Evolutionary conservation across 202 grass and related monocot species (phyloP), one percentile per base, ranked within the genome.

Genomic region (Carex sylvatica): DNA sequence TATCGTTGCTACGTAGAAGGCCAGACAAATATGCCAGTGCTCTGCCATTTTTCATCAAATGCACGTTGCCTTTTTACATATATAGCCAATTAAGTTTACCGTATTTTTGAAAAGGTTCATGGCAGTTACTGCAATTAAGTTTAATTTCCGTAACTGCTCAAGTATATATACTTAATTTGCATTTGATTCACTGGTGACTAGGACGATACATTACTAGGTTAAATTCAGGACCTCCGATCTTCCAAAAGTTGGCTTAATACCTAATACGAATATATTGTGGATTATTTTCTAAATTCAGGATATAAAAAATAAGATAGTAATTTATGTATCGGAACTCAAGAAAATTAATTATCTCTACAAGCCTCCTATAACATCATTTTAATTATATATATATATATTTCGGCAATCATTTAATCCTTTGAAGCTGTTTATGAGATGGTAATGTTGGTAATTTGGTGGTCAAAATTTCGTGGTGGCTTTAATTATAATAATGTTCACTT

Each of bases 1-100:
- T 36, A 40, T 49, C 26, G 33, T 64, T 63, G 35, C 42, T 62
- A 80, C 19, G 31, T 46, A 65, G 78, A 80, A 80, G 4, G 19
- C 78, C 42, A 68, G 61, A 82, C 80, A 82, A 66, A 19, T 69
- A 16, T 82, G 80, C 63, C 62, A 82, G 80, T 82, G 63, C 15
- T 54, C 80, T 66, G 62, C 64, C 64, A 56, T 55, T 49, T 63
- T 65, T 42, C 10, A 63, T 38, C 33, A 61, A 18, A 59, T 78
- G 74, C 74, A 31, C 51, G 2, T 20, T 47, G 14, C 22, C 47
- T 61, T 61, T 79, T 53, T 53, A 42, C 19, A 54, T 53, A 42
- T 10, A 54, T 78, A 26, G 15, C 20, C 46, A 49, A 49, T 49
- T 22, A 20, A 42, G 4, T 72, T 71, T 47, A 3, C n/a, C 24